These are phyloP conservation scores for Trifolium pratense DNA, from an alignment of 306 rosid species.

Conservation along the genomic window DNA sequence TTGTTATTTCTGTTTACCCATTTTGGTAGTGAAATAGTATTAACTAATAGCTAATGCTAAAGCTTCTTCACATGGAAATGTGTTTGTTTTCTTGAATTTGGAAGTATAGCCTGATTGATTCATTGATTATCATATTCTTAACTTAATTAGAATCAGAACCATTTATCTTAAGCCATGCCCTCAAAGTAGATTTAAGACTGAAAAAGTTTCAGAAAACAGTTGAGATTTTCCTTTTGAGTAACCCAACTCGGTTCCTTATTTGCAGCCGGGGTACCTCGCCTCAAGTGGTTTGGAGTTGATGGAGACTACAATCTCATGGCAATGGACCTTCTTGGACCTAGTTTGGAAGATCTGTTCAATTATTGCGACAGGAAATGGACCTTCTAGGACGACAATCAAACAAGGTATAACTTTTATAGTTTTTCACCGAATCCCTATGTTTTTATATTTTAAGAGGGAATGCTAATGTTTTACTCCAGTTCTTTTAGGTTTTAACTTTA, in stretches of 20 bases:
- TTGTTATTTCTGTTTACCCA: slow-evolving; percentile 28
- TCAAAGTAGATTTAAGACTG: slow-evolving; percentile 2
- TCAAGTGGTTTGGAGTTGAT: slow-evolving; percentile 98
- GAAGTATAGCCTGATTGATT: slow-evolving; percentile 25
- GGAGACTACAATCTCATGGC: slow-evolving; percentile 92
- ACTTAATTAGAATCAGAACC: slow-evolving; percentile 22
- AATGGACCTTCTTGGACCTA: slow-evolving; percentile 99
- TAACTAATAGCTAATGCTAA: slow-evolving; percentile 12
- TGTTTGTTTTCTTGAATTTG: slow-evolving; percentile 18
- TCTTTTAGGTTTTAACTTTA: neutral
- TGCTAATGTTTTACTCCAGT: too few species aligned
- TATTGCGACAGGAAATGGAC: slow-evolving; percentile 94
- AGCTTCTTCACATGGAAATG: slow-evolving; percentile 14
- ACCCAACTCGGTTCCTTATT: slow-evolving; percentile 48
- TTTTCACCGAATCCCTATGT: too few species aligned
- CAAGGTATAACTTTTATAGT: slow-evolving; percentile 60
- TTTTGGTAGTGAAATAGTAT: slow-evolving; percentile 12
- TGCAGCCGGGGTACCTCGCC: slow-evolving; percentile 96
- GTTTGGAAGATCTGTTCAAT: slow-evolving; percentile 96
- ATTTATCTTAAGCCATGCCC: slow-evolving; percentile 23
- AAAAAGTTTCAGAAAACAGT: slow-evolving; percentile 30
- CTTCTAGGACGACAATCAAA: slow-evolving; percentile 96
- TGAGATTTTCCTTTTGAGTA: slow-evolving; percentile 40
- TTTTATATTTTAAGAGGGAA: too few species aligned
- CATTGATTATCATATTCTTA: slow-evolving; percentile 24